These are phyloP conservation scores for Straminergon stramineum DNA, from an alignment of 225 moss, liverwort and hornwort species.

Conservation along the genomic window DNA sequence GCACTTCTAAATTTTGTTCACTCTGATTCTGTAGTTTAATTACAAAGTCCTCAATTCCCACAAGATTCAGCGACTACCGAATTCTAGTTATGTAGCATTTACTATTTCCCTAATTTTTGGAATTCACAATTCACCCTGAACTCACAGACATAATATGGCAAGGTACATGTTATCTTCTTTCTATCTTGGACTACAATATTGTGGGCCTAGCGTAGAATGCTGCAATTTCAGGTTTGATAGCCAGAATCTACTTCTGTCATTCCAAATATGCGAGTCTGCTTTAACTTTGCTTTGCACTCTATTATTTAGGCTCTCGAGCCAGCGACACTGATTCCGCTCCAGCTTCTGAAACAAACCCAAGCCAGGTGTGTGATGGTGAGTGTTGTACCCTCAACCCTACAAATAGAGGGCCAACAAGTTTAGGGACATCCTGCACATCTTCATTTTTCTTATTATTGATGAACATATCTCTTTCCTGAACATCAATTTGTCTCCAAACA, in stretches of 20 bases:
- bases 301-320: constrained; percentile 71
- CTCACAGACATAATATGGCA: neutral
- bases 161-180: neutral
- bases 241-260: neutral
- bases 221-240: neutral
- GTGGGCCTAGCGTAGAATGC: neutral
- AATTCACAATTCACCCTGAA: neutral
- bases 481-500: neutral
- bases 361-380: constrained; percentile 92
- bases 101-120: neutral
- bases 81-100: neutral
- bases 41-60: neutral
- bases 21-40: neutral
- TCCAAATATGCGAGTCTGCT: neutral
- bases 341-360: constrained; percentile 71
- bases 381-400: neutral
- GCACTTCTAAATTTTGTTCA: neutral
- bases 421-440: neutral
- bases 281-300: neutral
- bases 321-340: constrained; percentile 90
- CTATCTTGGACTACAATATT: neutral
- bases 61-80: neutral
- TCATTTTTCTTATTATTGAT: neutral
- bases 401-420: neutral
- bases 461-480: neutral